These are phyloP conservation scores for Pseudoperonospora humuli DNA, from an alignment of 352 stramenopile genomes.

Conservation along the genomic window DNA sequence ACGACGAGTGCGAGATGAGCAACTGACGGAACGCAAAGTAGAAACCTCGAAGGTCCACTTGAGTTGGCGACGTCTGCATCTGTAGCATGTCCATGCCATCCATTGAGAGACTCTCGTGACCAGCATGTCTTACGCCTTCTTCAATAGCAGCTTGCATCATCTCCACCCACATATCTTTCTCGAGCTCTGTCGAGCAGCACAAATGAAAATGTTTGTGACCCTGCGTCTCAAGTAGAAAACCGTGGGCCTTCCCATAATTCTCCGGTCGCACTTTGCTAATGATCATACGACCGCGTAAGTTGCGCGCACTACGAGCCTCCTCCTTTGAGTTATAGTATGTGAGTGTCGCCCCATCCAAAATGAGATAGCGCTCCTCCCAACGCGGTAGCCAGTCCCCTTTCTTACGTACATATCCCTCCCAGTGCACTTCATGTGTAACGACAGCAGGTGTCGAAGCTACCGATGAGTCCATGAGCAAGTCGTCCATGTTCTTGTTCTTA, in stretches of 20 bases:
- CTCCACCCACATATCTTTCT: conserved; percentile 89
- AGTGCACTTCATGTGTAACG: conserved; percentile 71
- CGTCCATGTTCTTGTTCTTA: conserved; percentile 20
- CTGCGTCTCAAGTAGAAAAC: conserved; percentile 82
- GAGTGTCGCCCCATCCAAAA: conserved; percentile 70
- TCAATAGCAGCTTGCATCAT: conserved; percentile 88
- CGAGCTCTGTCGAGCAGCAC: conserved; percentile 77
- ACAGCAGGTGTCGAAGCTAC: conserved; percentile 29
- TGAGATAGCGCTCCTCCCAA: conserved; percentile 86
- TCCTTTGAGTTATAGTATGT: conserved; percentile 87
- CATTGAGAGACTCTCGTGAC: conserved; percentile 13
- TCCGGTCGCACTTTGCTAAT: conserved; percentile 71
- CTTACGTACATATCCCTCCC: conserved; percentile 85
- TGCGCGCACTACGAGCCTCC: conserved; percentile 69
- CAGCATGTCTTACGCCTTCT: conserved; percentile 26
- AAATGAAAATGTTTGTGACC: conserved; percentile 85
- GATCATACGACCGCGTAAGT: conserved; percentile 78
- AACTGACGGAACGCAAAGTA: conserved; percentile 84
- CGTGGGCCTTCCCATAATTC: conserved; percentile 85
- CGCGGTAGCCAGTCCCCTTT: conserved; percentile 86
- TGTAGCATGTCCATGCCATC: conserved; percentile 25
- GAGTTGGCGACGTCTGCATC: conserved; percentile 52
- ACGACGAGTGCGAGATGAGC: conserved; percentile 84
- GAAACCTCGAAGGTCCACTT: conserved; percentile 80
- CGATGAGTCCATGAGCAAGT: conserved; percentile 31